These are phyloP conservation scores for Knufia petricola DNA, from an alignment of 2,329 filamentous ascomycete genomes.

Conservation along the genomic window DNA sequence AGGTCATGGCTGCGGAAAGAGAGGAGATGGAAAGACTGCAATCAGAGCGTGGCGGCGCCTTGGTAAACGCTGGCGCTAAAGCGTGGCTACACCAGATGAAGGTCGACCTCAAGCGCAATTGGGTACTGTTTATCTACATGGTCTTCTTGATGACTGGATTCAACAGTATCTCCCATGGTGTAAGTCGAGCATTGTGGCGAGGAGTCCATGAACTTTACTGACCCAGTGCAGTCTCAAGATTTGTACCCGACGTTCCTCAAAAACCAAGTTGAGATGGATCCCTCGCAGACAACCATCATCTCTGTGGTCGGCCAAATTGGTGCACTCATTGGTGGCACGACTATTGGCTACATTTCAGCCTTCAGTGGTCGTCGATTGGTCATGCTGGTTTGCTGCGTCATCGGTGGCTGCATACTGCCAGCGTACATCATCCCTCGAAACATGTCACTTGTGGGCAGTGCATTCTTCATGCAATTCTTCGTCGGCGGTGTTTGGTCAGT, in stretches of 20 bases:
- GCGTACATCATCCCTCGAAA: conserved; percentile 27
- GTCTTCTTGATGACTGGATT: conserved; percentile 30
- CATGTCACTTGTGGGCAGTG: conserved; percentile 27
- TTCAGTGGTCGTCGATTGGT: conserved; percentile 30
- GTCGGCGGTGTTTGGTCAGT: conserved; percentile 31
- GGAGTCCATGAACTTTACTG: not conserved
- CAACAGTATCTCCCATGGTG: conserved; percentile 29
- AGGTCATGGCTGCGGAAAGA: conserved; percentile 18
- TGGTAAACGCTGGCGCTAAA: conserved; percentile 4
- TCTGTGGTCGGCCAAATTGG: conserved; percentile 29
- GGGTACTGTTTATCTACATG: conserved; percentile 31
- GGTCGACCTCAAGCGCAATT: conserved; percentile 9
- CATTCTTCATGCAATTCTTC: conserved; percentile 32
- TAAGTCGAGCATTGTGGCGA: not conserved
- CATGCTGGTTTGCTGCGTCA: conserved; percentile 28
- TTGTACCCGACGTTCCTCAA: conserved; percentile 34
- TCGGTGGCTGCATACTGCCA: conserved; percentile 29
- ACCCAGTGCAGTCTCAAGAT: conserved; percentile 24
- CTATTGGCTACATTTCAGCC: conserved; percentile 29
- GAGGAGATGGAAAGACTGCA: no score
- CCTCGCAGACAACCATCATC: conserved; percentile 28
- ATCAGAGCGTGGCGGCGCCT: no score
- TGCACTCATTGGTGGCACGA: conserved; percentile 28
- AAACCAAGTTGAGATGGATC: conserved; percentile 26
- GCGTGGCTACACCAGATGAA: conserved; percentile 7